Conservation (phyloP, 2,329 filamentous ascomycete genomes). For the Ambrosiella beaveri region DNA sequence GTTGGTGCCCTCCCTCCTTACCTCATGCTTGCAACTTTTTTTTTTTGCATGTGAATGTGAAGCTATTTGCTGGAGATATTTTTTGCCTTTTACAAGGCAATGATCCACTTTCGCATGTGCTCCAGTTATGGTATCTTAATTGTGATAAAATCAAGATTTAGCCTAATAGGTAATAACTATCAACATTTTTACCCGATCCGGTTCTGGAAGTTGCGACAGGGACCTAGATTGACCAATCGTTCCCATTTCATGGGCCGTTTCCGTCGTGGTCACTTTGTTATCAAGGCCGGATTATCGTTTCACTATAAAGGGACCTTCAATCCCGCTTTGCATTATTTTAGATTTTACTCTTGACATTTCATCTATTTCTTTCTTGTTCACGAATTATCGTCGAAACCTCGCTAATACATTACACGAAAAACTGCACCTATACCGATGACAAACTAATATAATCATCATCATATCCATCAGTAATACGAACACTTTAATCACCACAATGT, state of each 20-base stretch:
- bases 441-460: background rate
- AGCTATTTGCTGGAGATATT: background rate
- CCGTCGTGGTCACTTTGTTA: background rate
- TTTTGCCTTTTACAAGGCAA: background rate
- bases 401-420: background rate
- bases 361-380: background rate
- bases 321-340: background rate
- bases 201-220: too few relatives aligned
- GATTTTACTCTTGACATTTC: background rate
- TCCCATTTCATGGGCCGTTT: background rate
- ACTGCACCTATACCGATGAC: background rate
- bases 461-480: background rate
- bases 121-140: background rate
- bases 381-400: background rate
- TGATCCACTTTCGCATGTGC: background rate
- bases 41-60: background rate
- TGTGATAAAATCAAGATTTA: background rate
- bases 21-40: too few relatives aligned
- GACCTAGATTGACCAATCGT: too few relatives aligned
- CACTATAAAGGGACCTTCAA: background rate
- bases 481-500: constrained; percentile 18
- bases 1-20: too few relatives aligned
- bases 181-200: background rate
- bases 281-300: background rate
- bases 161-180: background rate